These are phyloP conservation scores for Coniochaeta pulveracea DNA, from an alignment of 2,329 filamentous ascomycete species.

Conservation along the genomic window DNA sequence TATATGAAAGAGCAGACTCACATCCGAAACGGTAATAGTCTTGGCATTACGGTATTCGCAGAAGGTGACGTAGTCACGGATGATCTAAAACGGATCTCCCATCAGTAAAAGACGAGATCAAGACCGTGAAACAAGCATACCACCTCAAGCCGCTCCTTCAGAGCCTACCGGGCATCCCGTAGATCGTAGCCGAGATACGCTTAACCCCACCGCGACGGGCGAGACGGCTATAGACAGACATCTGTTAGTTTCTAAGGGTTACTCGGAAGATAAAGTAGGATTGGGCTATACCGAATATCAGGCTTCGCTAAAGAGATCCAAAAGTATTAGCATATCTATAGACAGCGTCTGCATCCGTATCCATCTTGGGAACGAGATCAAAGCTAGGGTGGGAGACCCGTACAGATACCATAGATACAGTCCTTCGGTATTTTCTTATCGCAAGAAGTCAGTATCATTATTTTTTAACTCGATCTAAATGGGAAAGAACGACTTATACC, in stretches of 20 bases:
- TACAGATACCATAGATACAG: slow-evolving; percentile 38
- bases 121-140: too few species aligned
- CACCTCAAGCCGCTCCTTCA: slow-evolving; percentile 36
- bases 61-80: slow-evolving; percentile 35
- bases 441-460: neutral
- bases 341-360: too few species aligned
- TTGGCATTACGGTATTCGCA: slow-evolving; percentile 44
- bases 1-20: slow-evolving; percentile 30
- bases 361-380: too few species aligned
- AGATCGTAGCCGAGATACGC: slow-evolving; percentile 54
- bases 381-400: slow-evolving; percentile 11
- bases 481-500: too few species aligned
- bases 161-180: slow-evolving; percentile 41
- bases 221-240: too few species aligned
- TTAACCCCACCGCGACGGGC: slow-evolving; percentile 70
- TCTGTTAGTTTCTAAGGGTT: too few species aligned
- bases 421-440: slow-evolving; percentile 37
- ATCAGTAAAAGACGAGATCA: too few species aligned
- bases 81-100: too few species aligned
- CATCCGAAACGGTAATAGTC: slow-evolving; percentile 52
- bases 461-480: too few species aligned
- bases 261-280: too few species aligned
- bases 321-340: too few species aligned
- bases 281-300: too few species aligned
- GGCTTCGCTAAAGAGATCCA: slow-evolving; percentile 46